Percentiles rank a stretch among this genome's conserved stretches.
Conservation (phyloP, 352 stramenopile species). For the Phytopythium litorale region DNA sequence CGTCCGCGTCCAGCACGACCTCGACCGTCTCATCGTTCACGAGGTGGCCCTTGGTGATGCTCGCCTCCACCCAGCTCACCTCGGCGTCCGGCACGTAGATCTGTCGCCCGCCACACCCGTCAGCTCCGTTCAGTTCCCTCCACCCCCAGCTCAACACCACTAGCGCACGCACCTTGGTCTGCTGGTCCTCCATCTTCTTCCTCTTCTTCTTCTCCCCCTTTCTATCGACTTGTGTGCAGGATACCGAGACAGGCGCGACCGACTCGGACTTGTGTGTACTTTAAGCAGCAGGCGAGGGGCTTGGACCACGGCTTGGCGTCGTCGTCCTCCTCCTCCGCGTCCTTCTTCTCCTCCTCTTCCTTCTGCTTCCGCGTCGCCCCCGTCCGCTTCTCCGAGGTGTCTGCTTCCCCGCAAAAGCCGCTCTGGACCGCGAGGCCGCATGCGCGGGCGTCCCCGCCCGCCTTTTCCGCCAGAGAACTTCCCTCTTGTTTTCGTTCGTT, state of each 20-base stretch:
- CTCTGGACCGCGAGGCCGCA: conserved; percentile 13
- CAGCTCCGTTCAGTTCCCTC: not conserved
- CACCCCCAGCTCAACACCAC: not conserved
- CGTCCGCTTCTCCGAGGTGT: conserved; percentile 2
- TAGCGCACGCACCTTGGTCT: conserved; percentile 30
- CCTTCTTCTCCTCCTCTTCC: not conserved
- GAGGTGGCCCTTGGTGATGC: conserved; percentile 77
- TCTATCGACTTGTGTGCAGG: not conserved
- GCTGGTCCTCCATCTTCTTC: conserved; percentile 33
- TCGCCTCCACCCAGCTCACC: conserved; percentile 80
- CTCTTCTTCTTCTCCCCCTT: conserved; percentile 6
- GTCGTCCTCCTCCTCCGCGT: not conserved
- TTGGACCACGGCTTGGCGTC: not conserved
- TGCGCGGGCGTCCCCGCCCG: not conserved
- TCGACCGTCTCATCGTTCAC: conserved; percentile 80
- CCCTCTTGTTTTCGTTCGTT: conserved; percentile 9
- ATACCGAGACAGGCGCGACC: not conserved
- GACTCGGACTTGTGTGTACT: too few relatives aligned
- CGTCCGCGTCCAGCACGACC: conserved; percentile 70
- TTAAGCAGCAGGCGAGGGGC: too few relatives aligned
- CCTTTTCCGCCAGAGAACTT: conserved; percentile 6
- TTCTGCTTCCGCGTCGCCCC: conserved; percentile 11
- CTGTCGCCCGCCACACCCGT: conserved; percentile 17
- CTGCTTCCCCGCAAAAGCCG: conserved; percentile 29
- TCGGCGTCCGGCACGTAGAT: conserved; percentile 80